Conservation (phyloP, 164 flowering plant genomes). For the Houttuynia cordata region DNA sequence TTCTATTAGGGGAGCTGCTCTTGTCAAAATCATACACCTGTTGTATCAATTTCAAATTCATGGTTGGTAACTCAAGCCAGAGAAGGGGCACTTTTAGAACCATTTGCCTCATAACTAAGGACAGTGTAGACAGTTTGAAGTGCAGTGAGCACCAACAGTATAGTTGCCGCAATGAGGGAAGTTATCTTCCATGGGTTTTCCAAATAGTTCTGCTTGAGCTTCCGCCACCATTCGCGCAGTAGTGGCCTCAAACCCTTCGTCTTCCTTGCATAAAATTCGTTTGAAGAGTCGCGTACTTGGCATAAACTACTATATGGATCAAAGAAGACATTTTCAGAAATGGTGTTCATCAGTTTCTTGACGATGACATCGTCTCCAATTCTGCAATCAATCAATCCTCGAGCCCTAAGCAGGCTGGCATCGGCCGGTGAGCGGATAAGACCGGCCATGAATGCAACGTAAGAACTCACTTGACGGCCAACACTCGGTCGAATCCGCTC, state of each 20-base stretch:
- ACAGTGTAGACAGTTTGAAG: too few relatives aligned
- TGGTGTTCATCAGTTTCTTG: neutral
- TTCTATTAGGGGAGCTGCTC: too few relatives aligned
- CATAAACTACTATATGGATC: neutral
- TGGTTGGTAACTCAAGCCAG: too few relatives aligned
- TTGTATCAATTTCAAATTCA: too few relatives aligned
- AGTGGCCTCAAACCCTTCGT: neutral
- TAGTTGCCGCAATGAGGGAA: neutral
- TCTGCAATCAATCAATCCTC: neutral
- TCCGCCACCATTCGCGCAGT: neutral
- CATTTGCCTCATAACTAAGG: too few relatives aligned
- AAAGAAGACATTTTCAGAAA: neutral
- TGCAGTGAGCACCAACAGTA: too few relatives aligned
- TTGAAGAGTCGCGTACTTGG: neutral
- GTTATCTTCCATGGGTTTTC: neutral
- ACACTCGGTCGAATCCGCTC: neutral
- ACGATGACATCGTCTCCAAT: neutral
- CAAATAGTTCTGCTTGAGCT: neutral
- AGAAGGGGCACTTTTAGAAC: too few relatives aligned
- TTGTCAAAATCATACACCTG: too few relatives aligned
- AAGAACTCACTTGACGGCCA: neutral
- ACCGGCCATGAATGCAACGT: conserved; percentile 2
- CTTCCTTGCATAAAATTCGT: neutral
- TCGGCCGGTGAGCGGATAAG: neutral
- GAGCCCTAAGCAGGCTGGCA: neutral